A percentile compares a stretch with the other conserved stretches of the same genome.
phyloP scores from a whole-genome alignment of 2,329 filamentous ascomycete genomes.

The Cladophialophora yegresii region DNA sequence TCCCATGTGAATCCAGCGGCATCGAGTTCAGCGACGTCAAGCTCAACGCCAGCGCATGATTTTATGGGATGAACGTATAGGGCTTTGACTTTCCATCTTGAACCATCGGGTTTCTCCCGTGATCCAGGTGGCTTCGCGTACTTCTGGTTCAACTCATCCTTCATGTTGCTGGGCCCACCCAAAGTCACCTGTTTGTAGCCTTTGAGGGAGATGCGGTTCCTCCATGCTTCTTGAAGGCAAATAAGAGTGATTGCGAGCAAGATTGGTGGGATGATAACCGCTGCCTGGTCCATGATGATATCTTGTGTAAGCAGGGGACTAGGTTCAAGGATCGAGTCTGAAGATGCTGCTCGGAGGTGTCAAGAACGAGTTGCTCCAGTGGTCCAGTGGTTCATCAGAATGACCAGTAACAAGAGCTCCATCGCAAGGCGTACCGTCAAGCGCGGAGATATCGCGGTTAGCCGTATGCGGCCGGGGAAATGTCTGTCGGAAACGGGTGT shows the following conservation, averaged over 20 bases:
- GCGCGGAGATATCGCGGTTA: neutral
- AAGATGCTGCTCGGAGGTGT: neutral
- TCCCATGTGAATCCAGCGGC: slow-evolving; percentile 75
- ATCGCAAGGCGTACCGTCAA: neutral
- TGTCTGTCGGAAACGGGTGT: neutral
- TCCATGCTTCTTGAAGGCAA: slow-evolving; percentile 15
- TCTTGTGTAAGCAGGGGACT: neutral
- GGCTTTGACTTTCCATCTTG: slow-evolving; percentile 61
- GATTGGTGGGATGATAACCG: slow-evolving; percentile 11
- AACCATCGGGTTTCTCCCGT: slow-evolving; percentile 41
- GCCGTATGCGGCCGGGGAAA: neutral
- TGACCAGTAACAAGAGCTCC: neutral
- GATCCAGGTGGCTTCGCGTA: slow-evolving; percentile 44
- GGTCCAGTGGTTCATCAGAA: neutral
- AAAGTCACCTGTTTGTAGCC: slow-evolving; percentile 59
- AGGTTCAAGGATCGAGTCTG: neutral
- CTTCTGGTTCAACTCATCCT: slow-evolving; percentile 54
- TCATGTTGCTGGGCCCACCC: slow-evolving; percentile 53
- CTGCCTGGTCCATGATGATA: slow-evolving; percentile 17
- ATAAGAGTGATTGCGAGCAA: slow-evolving; percentile 20
- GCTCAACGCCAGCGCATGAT: slow-evolving; percentile 75
- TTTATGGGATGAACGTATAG: slow-evolving; percentile 82
- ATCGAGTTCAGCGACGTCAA: slow-evolving; percentile 65
- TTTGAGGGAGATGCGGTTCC: slow-evolving; percentile 25
- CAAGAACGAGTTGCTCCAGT: neutral